These are phyloP conservation scores for Curvularia sp. DNA, from an alignment of 2,329 filamentous ascomycete species.

Conservation along the genomic window DNA sequence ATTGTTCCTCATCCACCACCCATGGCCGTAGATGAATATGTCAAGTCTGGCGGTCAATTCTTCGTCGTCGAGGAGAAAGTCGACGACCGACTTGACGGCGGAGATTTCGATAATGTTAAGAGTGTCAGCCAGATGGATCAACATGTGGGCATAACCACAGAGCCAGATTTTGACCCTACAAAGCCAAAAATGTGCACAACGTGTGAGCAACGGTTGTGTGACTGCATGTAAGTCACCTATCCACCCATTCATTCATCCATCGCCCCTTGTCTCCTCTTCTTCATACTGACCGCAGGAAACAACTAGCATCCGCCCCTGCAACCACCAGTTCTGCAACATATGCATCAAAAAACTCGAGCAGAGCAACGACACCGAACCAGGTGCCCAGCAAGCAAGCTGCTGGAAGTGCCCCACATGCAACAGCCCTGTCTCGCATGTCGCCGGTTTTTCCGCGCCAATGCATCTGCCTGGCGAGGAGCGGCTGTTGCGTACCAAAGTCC, in stretches of 20 bases:
- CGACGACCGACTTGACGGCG: background rate
- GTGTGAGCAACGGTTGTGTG: background rate
- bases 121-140: slow-evolving; percentile 5
- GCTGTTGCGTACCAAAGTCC: background rate
- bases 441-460: slow-evolving; percentile 5
- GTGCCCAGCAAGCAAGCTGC: background rate
- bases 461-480: slow-evolving; percentile 5
- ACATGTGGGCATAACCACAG: background rate
- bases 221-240: background rate
- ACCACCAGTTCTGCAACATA: slow-evolving; percentile 1
- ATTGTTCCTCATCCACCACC: background rate
- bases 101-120: background rate
- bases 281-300: background rate
- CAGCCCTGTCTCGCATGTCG: background rate
- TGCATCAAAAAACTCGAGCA: background rate
- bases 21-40: background rate
- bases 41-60: background rate
- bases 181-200: background rate
- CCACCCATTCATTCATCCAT: background rate
- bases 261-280: background rate
- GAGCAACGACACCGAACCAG: background rate
- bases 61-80: slow-evolving; percentile 1
- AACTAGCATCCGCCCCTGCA: background rate
- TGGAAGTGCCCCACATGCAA: slow-evolving; percentile 2
- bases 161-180: background rate